Percentiles rank a stretch among this genome's conserved stretches.
Conservation (phyloP, 2,329 filamentous ascomycete genomes). For the Anisogramma anomala region DNA sequence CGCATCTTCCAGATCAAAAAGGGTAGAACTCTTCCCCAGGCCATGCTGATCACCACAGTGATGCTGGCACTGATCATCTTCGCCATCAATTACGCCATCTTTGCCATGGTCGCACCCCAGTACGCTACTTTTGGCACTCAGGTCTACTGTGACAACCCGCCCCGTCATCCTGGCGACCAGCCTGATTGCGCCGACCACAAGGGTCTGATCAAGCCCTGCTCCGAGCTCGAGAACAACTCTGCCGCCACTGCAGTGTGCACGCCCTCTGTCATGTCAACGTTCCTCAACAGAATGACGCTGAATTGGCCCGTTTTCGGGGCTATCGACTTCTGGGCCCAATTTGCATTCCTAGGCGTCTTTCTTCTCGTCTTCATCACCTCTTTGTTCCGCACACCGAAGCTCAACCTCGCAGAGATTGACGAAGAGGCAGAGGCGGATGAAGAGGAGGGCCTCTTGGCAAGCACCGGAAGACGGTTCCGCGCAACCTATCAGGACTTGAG, state of each 20-base stretch:
- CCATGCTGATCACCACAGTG: constrained; percentile 79
- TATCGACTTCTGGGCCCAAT: constrained; percentile 93
- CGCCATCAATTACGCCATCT: constrained; percentile 83
- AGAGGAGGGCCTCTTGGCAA: constrained; percentile 82
- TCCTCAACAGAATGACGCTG: constrained; percentile 82
- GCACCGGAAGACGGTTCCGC: constrained; percentile 68
- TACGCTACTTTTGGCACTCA: constrained; percentile 92
- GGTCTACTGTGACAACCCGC: constrained; percentile 73
- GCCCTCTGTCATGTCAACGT: constrained; percentile 79
- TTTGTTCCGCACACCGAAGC: constrained; percentile 66
- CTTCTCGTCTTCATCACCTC: constrained; percentile 68
- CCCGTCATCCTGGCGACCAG: constrained; percentile 48
- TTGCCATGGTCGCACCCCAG: constrained; percentile 90
- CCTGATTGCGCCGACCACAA: constrained; percentile 64
- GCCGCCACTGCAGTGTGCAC: constrained; percentile 76
- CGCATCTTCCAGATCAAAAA: constrained; percentile 83
- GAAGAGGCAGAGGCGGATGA: constrained; percentile 85
- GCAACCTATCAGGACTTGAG: constrained; percentile 85
- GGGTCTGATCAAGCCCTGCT: constrained; percentile 69
- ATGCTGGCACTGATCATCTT: constrained; percentile 82
- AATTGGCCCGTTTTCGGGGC: constrained; percentile 94
- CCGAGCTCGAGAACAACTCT: constrained; percentile 59
- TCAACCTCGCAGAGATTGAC: constrained; percentile 68
- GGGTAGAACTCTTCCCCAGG: constrained; percentile 82
- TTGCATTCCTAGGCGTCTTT: constrained; percentile 77